Conservation (phyloP, 2,329 filamentous ascomycete species). For the Macrophomina tecta region DNA sequence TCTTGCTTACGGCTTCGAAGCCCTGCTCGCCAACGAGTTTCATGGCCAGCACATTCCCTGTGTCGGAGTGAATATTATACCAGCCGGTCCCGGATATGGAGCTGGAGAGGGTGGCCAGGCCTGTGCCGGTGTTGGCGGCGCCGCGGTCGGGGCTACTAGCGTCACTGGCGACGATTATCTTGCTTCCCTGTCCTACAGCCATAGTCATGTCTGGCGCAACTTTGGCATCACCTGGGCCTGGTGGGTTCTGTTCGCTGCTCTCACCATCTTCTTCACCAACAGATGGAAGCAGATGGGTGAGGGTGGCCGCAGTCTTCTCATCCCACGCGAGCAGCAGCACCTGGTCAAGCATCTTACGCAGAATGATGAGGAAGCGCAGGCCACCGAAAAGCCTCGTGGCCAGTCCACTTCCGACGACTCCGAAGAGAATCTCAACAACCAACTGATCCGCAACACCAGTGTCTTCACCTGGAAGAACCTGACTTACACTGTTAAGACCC, state of each 20-base stretch:
- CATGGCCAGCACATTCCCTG: slow-evolving; percentile 52
- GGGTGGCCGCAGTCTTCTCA: slow-evolving; percentile 61
- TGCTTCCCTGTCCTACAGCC: slow-evolving; percentile 52
- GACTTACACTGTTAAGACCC: slow-evolving; percentile 31
- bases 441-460: slow-evolving; percentile 67
- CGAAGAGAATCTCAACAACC: slow-evolving; percentile 37
- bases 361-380: slow-evolving; percentile 58
- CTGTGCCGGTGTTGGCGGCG: slow-evolving; percentile 66
- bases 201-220: slow-evolving; percentile 38
- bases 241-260: slow-evolving; percentile 64
- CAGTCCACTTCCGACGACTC: not conserved
- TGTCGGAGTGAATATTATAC: slow-evolving; percentile 57
- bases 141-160: slow-evolving; percentile 53
- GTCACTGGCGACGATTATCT: slow-evolving; percentile 67
- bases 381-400: slow-evolving; percentile 6
- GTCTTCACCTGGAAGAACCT: slow-evolving; percentile 68
- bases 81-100: slow-evolving; percentile 55
- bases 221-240: slow-evolving; percentile 59
- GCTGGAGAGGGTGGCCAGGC: slow-evolving; percentile 50
- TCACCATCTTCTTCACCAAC: slow-evolving; percentile 65
- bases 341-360: slow-evolving; percentile 36
- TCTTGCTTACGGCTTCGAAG: slow-evolving; percentile 29
- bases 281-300: slow-evolving; percentile 63
- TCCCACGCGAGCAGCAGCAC: slow-evolving; percentile 61
- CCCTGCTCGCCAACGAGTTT: slow-evolving; percentile 29